Evolutionary conservation across 192 early-diverging fungal genomes (phyloP).

Genomic region (Cladochytrium replicatum): DNA sequence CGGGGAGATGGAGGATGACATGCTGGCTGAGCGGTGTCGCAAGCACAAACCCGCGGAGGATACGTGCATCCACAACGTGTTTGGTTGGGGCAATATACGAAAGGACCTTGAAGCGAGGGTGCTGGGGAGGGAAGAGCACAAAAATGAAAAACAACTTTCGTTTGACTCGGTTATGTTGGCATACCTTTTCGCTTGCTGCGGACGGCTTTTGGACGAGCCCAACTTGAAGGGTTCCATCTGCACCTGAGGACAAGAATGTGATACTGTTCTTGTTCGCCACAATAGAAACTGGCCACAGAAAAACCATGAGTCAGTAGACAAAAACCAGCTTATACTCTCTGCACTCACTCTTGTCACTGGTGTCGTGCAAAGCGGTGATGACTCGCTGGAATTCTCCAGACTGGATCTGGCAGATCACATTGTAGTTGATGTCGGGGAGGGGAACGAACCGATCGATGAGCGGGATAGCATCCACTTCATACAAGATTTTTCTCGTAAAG

Average conservation of each 20-base stretch:
- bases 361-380: conserved; percentile 18
- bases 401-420: conserved; percentile 19
- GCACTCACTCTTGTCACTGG: conserved; percentile 18
- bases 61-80: conserved; percentile 21
- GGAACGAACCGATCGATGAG: conserved; percentile 20
- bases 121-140: conserved; percentile 3
- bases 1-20: conserved; percentile 17
- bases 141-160: conserved; percentile 7
- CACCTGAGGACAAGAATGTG: conserved; percentile 17
- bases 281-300: conserved; percentile 15
- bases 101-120: conserved; percentile 27
- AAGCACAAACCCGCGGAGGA: conserved; percentile 19
- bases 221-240: conserved; percentile 24
- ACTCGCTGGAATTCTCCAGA: conserved; percentile 22
- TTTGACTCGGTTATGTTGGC: no score
- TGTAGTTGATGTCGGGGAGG: conserved; percentile 13
- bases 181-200: conserved; percentile 3
- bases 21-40: conserved; percentile 19
- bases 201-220: conserved; percentile 24
- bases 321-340: not conserved
- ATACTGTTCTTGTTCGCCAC: conserved; percentile 25
- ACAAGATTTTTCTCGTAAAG: conserved; percentile 20
- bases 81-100: conserved; percentile 5
- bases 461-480: conserved; percentile 31
- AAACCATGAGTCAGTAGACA: conserved; percentile 1